A percentile compares a stretch with the other conserved stretches of the same genome.
phyloP scores from a whole-genome alignment of 495 filamentous ascomycete species.

The Aspergillus heteromorphus region DNA sequence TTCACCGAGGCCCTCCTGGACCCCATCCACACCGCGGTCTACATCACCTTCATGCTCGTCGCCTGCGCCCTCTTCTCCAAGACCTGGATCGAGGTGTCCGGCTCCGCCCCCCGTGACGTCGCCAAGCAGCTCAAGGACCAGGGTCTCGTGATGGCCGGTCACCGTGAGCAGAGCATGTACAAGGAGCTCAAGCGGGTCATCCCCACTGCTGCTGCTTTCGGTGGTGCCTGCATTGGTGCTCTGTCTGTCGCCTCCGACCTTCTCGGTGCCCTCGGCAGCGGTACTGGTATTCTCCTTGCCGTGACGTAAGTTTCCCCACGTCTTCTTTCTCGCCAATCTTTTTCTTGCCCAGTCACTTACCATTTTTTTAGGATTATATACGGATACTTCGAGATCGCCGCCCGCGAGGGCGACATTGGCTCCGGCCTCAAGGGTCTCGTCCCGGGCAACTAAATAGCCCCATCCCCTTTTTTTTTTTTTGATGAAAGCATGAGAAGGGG shows the following conservation, averaged over 20 bases:
- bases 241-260: slow-evolving; percentile 94
- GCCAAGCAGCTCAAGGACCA: slow-evolving; percentile 99
- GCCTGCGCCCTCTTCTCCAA: slow-evolving; percentile 99
- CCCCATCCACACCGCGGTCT: slow-evolving; percentile 93
- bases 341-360: slow-evolving; percentile 15
- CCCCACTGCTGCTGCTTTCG: slow-evolving; percentile 95
- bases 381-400: slow-evolving; percentile 97
- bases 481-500: slow-evolving; percentile 35
- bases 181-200: slow-evolving; percentile 99
- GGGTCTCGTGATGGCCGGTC: slow-evolving; percentile 98
- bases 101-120: slow-evolving; percentile 93
- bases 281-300: slow-evolving; percentile 95
- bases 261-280: slow-evolving; percentile 90
- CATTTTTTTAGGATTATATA: slow-evolving; percentile 75
- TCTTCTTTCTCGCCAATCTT: not conserved
- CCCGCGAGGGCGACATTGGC: slow-evolving; percentile 90
- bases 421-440: slow-evolving; percentile 87
- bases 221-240: slow-evolving; percentile 98
- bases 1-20: slow-evolving; percentile 94
- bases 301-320: slow-evolving; percentile 75
- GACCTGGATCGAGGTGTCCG: slow-evolving; percentile 99
- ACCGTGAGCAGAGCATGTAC: slow-evolving; percentile 99
- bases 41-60: slow-evolving; percentile 93
- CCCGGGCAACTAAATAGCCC: slow-evolving; percentile 40
- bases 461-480: no score